phyloP scores from a whole-genome alignment of 192 early-diverging fungal genomes.

The Coemansia pectinata region DNA sequence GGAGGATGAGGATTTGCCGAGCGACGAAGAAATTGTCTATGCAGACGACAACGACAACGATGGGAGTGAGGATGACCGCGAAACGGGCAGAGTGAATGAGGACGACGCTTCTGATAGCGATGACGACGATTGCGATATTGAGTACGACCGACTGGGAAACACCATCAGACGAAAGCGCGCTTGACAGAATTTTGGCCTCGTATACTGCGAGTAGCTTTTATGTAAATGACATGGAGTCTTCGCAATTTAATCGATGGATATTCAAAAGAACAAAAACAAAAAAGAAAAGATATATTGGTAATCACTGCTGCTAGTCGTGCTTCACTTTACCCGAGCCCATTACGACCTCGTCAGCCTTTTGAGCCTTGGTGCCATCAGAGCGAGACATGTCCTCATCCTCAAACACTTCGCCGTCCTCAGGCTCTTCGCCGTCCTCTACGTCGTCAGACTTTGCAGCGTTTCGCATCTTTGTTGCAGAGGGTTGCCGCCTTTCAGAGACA shows the following conservation, averaged over 20 bases:
- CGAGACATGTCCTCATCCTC: constrained; percentile 39
- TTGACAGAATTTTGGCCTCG: not conserved
- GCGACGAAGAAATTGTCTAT: constrained; percentile 32
- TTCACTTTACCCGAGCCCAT: constrained; percentile 47
- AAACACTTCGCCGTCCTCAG: constrained; percentile 52
- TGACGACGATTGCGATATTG: constrained; percentile 39
- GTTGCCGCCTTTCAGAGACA: constrained; percentile 9
- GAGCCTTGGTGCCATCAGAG: constrained; percentile 29
- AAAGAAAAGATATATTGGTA: not conserved
- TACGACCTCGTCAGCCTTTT: constrained; percentile 43
- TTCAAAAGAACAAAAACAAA: not conserved
- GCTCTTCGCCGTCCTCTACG: constrained; percentile 43
- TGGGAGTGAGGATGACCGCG: constrained; percentile 1
- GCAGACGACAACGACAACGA: constrained; percentile 9
- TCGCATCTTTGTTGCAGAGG: not conserved
- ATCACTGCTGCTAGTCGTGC: constrained; percentile 14
- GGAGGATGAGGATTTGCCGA: constrained; percentile 12
- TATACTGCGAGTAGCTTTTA: not conserved
- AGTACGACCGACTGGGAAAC: constrained; percentile 47
- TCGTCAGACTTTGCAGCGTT: constrained; percentile 6
- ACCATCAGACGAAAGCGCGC: constrained; percentile 38
- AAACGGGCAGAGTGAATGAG: constrained; percentile 8
- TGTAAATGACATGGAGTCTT: not conserved
- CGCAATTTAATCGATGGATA: not conserved
- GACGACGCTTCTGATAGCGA: constrained; percentile 19